Evolutionary conservation across 2,329 filamentous ascomycete species (phyloP), one percentile per base, ranked within the genome.

Genomic region (Penicillium thymicola): DNA sequence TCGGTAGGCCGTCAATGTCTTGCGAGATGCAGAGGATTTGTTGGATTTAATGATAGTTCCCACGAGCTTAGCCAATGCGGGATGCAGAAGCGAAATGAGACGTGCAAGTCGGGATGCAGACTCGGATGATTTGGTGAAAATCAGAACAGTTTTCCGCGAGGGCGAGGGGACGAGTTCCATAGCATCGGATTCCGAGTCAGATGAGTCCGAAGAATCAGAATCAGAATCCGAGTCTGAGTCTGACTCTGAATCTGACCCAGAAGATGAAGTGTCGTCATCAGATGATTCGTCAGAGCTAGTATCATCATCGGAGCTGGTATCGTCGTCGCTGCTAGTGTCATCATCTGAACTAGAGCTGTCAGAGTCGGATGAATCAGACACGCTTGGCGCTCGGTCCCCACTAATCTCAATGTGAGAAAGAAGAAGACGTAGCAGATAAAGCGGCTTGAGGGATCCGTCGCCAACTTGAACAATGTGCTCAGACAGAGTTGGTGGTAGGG

Each of bases 121-220:
- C 72, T 96, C 92, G 70, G 93, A 96, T 55, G 90, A 95, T 66
- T 91, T 91, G 45, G 92, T 92, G 72, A 97, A 97, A 62, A 97
- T 86, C 36, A 97, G 81, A 11, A 88, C 85, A 5, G 75, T 78
- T 16, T 71, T 70, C 21, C 63, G 59, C 36, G 58, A 30, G 5
- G 64, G 47, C 77, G 71, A 63, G 60, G 75, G 70, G 13, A 51
- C 46, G 43, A 54, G 37, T 5, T 56, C 47, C 32, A 59, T 54
- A 7, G 58, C 54, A 23, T 63, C 58, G 3, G 55, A 50, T 34
- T 67, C 54, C 4, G 65, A 70, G 42, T 72, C 72, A 1, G 59
- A 59, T 27, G 63, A 59, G 18, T 64, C 60, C 0, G 62, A 65
- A 16, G 58, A 62, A 27, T 62, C 55, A 11, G 63, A 64, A 2